Percentiles rank a stretch among this genome's conserved stretches.
Evolutionary conservation across 768 basidiomycete genomes (phyloP).

Genomic region (Russula sp.): DNA sequence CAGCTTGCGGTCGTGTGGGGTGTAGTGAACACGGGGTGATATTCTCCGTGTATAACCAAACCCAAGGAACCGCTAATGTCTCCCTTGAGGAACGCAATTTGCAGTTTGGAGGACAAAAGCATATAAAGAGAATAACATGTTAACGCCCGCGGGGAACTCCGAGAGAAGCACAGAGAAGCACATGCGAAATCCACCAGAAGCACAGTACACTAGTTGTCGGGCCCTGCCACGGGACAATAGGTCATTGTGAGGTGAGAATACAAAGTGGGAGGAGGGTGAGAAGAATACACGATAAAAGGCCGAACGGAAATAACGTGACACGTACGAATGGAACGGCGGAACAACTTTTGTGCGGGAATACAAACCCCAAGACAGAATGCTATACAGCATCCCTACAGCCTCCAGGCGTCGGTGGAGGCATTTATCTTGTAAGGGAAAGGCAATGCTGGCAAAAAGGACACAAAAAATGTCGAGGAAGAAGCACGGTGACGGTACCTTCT

Average conservation of each 20-base stretch:
- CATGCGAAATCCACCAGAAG: not conserved
- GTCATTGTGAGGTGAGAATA: not conserved
- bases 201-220: not conserved
- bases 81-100: too few relatives aligned
- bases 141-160: not conserved
- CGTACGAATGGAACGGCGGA: not conserved
- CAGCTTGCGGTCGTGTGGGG: not conserved
- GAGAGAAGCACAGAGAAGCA: not conserved
- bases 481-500: conserved; percentile 10
- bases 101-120: not conserved
- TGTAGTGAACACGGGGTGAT: not conserved
- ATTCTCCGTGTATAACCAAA: not conserved
- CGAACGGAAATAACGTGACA: not conserved
- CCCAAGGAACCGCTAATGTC: too few relatives aligned
- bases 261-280: not conserved
- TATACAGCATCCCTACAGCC: conserved; percentile 1
- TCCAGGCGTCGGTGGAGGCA: not conserved
- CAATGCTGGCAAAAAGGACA: conserved; percentile 9
- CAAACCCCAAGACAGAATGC: not conserved
- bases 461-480: conserved; percentile 5
- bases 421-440: not conserved
- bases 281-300: not conserved
- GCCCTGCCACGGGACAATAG: not conserved
- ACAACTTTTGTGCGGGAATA: not conserved
- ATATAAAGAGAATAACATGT: not conserved